A percentile compares a stretch with the other conserved stretches of the same genome.
These are phyloP conservation scores for Auricularia cornea DNA, from an alignment of 768 basidiomycete species.

Conservation along the genomic window DNA sequence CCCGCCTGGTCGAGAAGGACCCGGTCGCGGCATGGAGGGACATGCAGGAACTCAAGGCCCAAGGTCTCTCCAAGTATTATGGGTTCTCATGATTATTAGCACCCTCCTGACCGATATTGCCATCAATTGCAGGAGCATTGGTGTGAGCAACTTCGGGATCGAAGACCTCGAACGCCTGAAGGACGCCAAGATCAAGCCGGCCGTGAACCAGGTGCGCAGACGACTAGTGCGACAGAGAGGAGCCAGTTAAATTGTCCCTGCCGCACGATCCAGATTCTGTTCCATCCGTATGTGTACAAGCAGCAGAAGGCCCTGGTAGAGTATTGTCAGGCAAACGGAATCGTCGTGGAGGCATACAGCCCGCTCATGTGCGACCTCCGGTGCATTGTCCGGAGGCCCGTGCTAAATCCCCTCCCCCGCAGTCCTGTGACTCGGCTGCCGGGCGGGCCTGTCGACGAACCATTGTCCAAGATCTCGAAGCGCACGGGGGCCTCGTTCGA, in stretches of 20 bases:
- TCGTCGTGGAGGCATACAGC: constrained; percentile 68
- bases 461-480: constrained; percentile 44
- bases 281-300: constrained; percentile 64
- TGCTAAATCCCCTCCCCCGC: not conserved
- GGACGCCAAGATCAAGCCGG: constrained; percentile 56
- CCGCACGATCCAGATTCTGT: constrained; percentile 37
- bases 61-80: constrained; percentile 50
- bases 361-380: constrained; percentile 43
- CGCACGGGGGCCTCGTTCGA: constrained; percentile 46
- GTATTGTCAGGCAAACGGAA: constrained; percentile 46
- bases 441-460: constrained; percentile 57
- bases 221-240: not conserved
- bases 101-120: not conserved
- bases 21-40: constrained; percentile 55
- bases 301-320: constrained; percentile 47
- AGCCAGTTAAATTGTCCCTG: not conserved
- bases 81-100: not conserved
- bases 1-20: constrained; percentile 44
- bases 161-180: constrained; percentile 43
- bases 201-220: constrained; percentile 52
- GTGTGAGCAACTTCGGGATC: constrained; percentile 61
- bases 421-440: constrained; percentile 53
- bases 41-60: constrained; percentile 49
- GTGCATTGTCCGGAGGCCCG: not conserved
- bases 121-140: constrained; percentile 46